A percentile compares a stretch with the other conserved stretches of the same genome.
Evolutionary conservation across 306 rosid genomes (phyloP).

Genomic region (Castanea sativa): DNA sequence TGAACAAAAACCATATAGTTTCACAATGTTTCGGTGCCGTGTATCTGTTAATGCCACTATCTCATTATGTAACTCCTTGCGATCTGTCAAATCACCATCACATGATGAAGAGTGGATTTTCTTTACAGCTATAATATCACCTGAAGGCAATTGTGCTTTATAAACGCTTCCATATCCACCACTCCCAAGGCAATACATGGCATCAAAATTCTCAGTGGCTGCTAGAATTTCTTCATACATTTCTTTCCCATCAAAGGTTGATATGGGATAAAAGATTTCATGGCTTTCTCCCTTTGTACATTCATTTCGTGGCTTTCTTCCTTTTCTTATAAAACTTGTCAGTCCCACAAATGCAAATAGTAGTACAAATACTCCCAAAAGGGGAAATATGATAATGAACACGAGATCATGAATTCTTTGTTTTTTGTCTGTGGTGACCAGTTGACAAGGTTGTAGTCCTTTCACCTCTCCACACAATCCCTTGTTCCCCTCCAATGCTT

Average conservation of each 20-base stretch:
- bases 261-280: not conserved
- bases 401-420: not conserved
- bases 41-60: conserved; percentile 13
- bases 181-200: conserved; percentile 19
- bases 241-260: conserved; percentile 14
- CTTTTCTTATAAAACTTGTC: not conserved
- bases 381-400: not conserved
- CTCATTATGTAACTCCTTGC: conserved; percentile 23
- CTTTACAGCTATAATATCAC: conserved; percentile 10
- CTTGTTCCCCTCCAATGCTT: conserved; percentile 10
- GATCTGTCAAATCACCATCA: not conserved
- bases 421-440: not conserved
- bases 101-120: not conserved
- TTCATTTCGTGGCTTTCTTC: not conserved
- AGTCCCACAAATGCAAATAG: not conserved
- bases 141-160: conserved; percentile 2
- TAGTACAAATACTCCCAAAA: not conserved
- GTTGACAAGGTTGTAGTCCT: conserved; percentile 16
- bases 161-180: conserved; percentile 34
- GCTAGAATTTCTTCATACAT: conserved; percentile 18
- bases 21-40: conserved; percentile 31
- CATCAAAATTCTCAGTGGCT: conserved; percentile 24
- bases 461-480: conserved; percentile 11
- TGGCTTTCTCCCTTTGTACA: too few species aligned
- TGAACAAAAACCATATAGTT: conserved; percentile 20